Conservation (phyloP, 208 protist genomes). For the Naegleria gruberi region DNA sequence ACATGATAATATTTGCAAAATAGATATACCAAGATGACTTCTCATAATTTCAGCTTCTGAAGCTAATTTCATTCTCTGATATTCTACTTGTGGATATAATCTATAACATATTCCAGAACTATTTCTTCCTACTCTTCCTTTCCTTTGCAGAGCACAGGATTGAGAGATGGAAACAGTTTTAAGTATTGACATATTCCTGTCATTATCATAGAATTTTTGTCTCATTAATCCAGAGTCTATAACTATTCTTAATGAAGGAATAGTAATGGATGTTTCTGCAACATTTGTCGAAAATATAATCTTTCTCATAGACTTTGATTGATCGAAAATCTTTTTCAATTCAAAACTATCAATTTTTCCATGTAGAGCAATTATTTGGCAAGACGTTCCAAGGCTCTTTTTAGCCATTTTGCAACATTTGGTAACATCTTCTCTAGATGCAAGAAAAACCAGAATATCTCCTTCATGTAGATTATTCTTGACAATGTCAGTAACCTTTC, state of each 20-base stretch:
- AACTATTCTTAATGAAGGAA: neutral
- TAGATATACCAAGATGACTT: neutral
- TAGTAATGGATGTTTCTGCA: neutral
- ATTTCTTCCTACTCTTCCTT: neutral
- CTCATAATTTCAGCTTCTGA: neutral
- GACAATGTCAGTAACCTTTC: neutral
- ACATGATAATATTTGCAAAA: neutral
- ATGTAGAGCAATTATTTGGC: neutral
- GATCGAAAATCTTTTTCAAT: neutral
- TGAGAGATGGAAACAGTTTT: neutral
- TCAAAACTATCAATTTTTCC: neutral
- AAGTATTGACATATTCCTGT: neutral
- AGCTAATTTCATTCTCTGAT: neutral
- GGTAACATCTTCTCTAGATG: neutral
- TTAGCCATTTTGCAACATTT: neutral
- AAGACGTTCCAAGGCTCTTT: conserved; percentile 50
- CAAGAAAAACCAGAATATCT: neutral
- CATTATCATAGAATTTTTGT: neutral
- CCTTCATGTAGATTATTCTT: neutral
- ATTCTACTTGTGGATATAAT: neutral
- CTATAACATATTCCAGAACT: neutral
- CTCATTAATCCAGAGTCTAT: neutral
- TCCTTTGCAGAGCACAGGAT: neutral
- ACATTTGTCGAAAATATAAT: neutral
- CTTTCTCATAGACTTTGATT: neutral